A percentile compares a stretch with the other conserved stretches of the same genome.
Evolutionary conservation across 2,329 filamentous ascomycete genomes (phyloP).

Genomic region (Alternaria rosae): DNA sequence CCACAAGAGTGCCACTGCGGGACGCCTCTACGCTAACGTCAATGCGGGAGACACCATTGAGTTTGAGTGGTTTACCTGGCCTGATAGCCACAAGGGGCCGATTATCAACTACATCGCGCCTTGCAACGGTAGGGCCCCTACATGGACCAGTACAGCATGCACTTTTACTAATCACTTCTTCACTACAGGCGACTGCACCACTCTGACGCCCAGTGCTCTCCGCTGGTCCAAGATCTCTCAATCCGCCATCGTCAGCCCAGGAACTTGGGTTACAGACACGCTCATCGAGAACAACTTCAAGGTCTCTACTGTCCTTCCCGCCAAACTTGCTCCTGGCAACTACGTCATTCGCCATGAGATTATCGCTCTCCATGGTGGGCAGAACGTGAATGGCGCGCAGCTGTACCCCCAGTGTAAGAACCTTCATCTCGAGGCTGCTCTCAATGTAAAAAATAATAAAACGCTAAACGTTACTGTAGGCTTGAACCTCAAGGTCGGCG

Average conservation of each 20-base stretch:
- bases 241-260: constrained; percentile 33
- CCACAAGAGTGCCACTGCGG: constrained; percentile 50
- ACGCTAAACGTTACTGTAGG: background rate
- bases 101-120: constrained; percentile 51
- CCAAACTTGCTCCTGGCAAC: constrained; percentile 55
- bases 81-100: constrained; percentile 47
- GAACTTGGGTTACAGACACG: constrained; percentile 46
- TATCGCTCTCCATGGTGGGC: constrained; percentile 57
- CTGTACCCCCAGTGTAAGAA: constrained; percentile 58
- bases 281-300: constrained; percentile 58
- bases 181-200: constrained; percentile 42
- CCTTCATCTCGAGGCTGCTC: background rate
- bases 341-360: constrained; percentile 65
- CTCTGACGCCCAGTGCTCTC: constrained; percentile 30
- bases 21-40: constrained; percentile 41
- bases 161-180: background rate
- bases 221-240: constrained; percentile 48
- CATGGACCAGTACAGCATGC: background rate
- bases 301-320: constrained; percentile 54
- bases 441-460: background rate
- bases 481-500: constrained; percentile 52
- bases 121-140: constrained; percentile 37
- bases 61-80: constrained; percentile 49
- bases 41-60: constrained; percentile 44
- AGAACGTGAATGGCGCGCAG: constrained; percentile 58